A percentile compares a stretch with the other conserved stretches of the same genome.
Evolutionary conservation across 164 flowering plant species (phyloP).

Genomic region (Tetracentron sinense): DNA sequence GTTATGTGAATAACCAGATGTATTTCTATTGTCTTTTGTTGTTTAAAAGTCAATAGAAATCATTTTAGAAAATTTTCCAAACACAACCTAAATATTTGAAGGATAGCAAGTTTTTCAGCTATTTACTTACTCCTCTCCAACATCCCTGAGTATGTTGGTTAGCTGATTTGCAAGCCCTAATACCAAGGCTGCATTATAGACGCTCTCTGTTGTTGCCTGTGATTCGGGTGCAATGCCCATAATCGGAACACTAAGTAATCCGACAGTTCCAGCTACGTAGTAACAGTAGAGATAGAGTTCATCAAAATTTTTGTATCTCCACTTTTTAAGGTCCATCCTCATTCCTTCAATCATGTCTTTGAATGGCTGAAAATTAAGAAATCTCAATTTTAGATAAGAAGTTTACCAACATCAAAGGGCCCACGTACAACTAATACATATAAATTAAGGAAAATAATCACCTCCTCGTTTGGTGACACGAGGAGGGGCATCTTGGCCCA

Average conservation of each 20-base stretch:
- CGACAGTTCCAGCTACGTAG: conserved; percentile 35
- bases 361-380: conserved; percentile 14
- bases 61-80: too few relatives aligned
- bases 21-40: too few relatives aligned
- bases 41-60: too few relatives aligned
- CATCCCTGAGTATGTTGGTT: conserved; percentile 33
- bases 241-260: conserved; percentile 31
- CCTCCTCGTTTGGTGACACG: too few relatives aligned
- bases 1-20: too few relatives aligned
- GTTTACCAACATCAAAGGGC: too few relatives aligned
- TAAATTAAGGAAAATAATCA: too few relatives aligned
- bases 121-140: conserved; percentile 45
- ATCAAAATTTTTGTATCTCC: conserved; percentile 28
- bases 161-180: conserved; percentile 36
- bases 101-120: too few relatives aligned
- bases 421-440: too few relatives aligned
- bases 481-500: too few relatives aligned
- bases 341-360: conserved; percentile 30
- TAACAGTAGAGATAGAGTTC: conserved; percentile 31
- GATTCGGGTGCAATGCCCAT: conserved; percentile 32
- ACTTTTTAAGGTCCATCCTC: conserved; percentile 24
- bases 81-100: too few relatives aligned
- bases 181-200: conserved; percentile 30
- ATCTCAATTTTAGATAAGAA: not conserved
- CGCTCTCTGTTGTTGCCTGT: conserved; percentile 26